Evolutionary conservation across 2,329 filamentous ascomycete species (phyloP).

Genomic region (Aspergillus ustus): DNA sequence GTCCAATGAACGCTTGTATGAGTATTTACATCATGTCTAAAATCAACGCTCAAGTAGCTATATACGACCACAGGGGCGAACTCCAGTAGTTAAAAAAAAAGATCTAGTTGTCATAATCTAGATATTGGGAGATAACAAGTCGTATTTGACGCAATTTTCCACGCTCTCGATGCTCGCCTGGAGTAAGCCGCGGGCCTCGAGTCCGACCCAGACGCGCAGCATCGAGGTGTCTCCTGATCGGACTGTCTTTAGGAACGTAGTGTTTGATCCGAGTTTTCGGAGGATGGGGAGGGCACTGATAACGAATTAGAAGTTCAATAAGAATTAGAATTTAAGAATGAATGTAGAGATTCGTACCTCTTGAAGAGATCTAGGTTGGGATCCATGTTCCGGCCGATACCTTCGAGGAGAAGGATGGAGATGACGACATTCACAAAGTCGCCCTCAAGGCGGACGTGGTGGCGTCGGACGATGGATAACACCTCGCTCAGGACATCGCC

Average conservation of each 20-base stretch:
- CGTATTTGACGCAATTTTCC: slow-evolving; percentile 88
- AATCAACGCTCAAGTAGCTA: too few species aligned
- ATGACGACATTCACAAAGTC: slow-evolving; percentile 99
- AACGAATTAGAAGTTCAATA: too few species aligned
- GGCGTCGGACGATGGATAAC: slow-evolving; percentile 83
- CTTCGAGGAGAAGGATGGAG: slow-evolving; percentile 89
- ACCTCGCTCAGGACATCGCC: slow-evolving; percentile 93
- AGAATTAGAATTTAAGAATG: too few species aligned
- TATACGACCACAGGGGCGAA: too few species aligned
- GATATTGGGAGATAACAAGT: slow-evolving; percentile 85
- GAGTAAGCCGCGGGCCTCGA: slow-evolving; percentile 86
- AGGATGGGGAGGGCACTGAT: slow-evolving; percentile 90
- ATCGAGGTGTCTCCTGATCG: slow-evolving; percentile 79
- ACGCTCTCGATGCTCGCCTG: slow-evolving; percentile 90
- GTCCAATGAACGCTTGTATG: too few species aligned
- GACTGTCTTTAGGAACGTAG: slow-evolving; percentile 60
- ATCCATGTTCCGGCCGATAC: slow-evolving; percentile 86
- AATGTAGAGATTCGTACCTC: too few species aligned
- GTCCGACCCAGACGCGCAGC: slow-evolving; percentile 86
- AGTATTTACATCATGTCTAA: too few species aligned
- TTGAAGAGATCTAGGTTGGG: slow-evolving; percentile 86
- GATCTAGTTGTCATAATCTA: slow-evolving; percentile 41
- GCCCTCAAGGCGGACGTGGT: slow-evolving; percentile 93
- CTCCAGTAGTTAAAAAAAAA: neutral
- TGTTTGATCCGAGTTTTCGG: slow-evolving; percentile 76